Evolutionary conservation across 371 early-diverging fungal genomes (phyloP).

Genomic region (Parasitella parasitica): DNA sequence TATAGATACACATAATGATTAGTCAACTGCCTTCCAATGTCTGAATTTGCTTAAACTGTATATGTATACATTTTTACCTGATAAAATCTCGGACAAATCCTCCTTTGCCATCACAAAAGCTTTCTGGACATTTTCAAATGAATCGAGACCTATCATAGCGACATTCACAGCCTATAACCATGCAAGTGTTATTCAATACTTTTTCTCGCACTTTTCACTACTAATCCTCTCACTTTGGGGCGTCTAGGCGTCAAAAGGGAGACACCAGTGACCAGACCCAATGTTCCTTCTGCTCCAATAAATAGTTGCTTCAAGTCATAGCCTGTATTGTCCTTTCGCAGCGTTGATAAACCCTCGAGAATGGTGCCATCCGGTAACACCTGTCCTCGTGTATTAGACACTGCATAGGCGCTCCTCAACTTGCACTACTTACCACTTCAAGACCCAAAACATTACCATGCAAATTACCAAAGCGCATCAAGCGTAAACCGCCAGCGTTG

Average conservation of each 20-base stretch:
- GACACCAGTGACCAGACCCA: slow-evolving; percentile 90
- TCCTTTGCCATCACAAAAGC: slow-evolving; percentile 48
- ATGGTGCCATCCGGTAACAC: slow-evolving; percentile 88
- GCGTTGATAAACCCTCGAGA: slow-evolving; percentile 74
- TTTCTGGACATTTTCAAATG: slow-evolving; percentile 43
- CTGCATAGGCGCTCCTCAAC: not conserved
- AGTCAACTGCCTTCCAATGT: no score
- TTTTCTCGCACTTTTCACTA: not conserved
- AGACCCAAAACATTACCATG: slow-evolving; percentile 89
- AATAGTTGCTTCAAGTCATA: slow-evolving; percentile 95
- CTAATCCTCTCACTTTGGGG: slow-evolving; percentile 14
- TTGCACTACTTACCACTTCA: slow-evolving; percentile 56
- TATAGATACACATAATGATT: no score
- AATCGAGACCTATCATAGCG: slow-evolving; percentile 39
- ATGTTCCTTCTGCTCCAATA: slow-evolving; percentile 95
- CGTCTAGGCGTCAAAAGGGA: slow-evolving; percentile 39
- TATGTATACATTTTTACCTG: slow-evolving; percentile 30
- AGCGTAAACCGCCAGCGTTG: slow-evolving; percentile 93
- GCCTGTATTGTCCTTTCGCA: slow-evolving; percentile 90
- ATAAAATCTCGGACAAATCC: slow-evolving; percentile 48
- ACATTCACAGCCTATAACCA: slow-evolving; percentile 37
- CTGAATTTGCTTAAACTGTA: no score
- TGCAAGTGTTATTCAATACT: not conserved
- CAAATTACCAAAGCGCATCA: slow-evolving; percentile 88
- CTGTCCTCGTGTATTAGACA: not conserved